Base-by-base conservation (phyloP, 192 early-diverging fungal species). In the Allomyces macrogynus region DNA sequence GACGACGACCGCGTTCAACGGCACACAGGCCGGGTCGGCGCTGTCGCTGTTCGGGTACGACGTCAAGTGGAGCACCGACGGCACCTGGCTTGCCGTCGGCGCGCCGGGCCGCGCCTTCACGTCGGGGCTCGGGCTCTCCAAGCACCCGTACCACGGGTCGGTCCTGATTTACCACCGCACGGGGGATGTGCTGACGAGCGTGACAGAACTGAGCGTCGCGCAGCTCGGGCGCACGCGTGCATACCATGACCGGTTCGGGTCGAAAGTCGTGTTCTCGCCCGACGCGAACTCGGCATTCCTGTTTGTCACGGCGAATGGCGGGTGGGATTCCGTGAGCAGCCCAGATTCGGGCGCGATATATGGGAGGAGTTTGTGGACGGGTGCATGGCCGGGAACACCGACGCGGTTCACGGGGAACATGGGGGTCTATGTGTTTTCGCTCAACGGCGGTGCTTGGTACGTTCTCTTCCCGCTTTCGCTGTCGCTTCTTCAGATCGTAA, bases 91-190 rank as follows among this genome's bases (percentile, higher is more conserved):
- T 16, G 49, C 49, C 1, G 49, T 57, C 0, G 49, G 49, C 12
- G 49, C 5, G 16, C 49, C 49, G 16, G 49, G 49, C 49, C 49
- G 49, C 49, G 12, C 49, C 3, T 57, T 57, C 9, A 57, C 49
- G 16, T 14, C 32, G 32, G 32, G 32, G 8, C 32, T 40, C 7
- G 32, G 32, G 32, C 32, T 40, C 32, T 40, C 32, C 12, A 20
- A n/a, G 49, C 49, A 57, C 49, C 49, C 49, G 49, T 57, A 57
- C 49, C 49, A 57, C 49, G 49, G 49, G 12, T 57, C 49, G 49
- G 49, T 57, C 16, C 3, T 57, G 49, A n/a, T 57, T 20, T 57
- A 57, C 49, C 12, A 16, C 16, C 16, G 12, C 49, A 57, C 12
- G 12, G 49, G 16, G 12, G 49, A 57, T 16, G 49, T 14, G 0